phyloP scores from a whole-genome alignment of 2,329 filamentous ascomycete genomes.

The Cercospora sp. region DNA sequence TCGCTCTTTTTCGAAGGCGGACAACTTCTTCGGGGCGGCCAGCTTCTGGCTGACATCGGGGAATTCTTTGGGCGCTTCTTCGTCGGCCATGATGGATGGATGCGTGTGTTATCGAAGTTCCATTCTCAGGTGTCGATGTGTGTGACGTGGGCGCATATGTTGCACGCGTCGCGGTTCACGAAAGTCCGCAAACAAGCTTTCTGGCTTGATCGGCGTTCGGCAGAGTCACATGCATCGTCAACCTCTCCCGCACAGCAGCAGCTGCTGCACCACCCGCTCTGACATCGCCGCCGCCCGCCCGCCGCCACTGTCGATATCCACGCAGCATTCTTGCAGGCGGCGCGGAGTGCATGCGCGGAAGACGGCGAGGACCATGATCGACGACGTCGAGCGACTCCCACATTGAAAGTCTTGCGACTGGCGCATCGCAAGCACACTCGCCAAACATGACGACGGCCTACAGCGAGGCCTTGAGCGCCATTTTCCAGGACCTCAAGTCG shows the following conservation, averaged over 20 bases:
- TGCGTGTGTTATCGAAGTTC: conserved; percentile 4
- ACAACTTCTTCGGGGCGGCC: conserved; percentile 74
- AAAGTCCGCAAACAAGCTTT: conserved; percentile 10
- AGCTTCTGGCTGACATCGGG: conserved; percentile 76
- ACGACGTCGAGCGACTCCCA: conserved; percentile 2
- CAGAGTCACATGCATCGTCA: conserved; percentile 1
- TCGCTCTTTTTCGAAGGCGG: conserved; percentile 83
- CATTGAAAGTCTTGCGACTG: conserved; percentile 17
- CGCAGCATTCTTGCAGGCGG: background rate
- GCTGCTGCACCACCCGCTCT: background rate
- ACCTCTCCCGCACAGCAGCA: background rate
- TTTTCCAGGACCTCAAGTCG: conserved; percentile 37
- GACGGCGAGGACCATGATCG: conserved; percentile 12
- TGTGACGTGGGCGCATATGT: background rate
- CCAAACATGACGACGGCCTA: conserved; percentile 36
- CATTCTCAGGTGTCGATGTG: background rate
- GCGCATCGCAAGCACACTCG: conserved; percentile 1
- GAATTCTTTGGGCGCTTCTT: conserved; percentile 51
- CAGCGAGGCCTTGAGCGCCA: conserved; percentile 35
- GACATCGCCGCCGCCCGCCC: conserved; percentile 9
- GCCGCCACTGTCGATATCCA: conserved; percentile 3
- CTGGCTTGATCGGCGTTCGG: conserved; percentile 1
- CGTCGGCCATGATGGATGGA: conserved; percentile 25
- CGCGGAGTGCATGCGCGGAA: conserved; percentile 4
- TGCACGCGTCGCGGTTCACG: conserved; percentile 4